phyloP scores from a whole-genome alignment of 768 basidiomycete species.

The Phanerochaete carnosa region DNA sequence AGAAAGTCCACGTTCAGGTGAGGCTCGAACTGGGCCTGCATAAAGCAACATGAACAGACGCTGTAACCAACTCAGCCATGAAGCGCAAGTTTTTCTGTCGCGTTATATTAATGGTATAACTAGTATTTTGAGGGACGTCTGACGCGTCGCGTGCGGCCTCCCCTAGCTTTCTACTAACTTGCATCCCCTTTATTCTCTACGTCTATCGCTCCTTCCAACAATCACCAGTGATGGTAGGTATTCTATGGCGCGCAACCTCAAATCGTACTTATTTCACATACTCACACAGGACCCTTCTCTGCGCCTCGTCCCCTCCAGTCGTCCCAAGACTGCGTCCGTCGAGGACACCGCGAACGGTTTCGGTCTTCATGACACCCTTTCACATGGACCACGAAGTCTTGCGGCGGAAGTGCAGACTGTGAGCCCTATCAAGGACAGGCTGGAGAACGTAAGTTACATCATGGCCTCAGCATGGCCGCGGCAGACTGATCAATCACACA shows the following conservation, averaged over 20 bases:
- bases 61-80: constrained; percentile 49
- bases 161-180: background rate
- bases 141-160: constrained; percentile 1
- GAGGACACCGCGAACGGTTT: constrained; percentile 67
- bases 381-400: constrained; percentile 80
- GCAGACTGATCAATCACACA: background rate
- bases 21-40: constrained; percentile 54
- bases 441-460: constrained; percentile 64
- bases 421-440: constrained; percentile 59
- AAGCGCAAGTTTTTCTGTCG: background rate
- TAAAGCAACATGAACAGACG: too few relatives aligned
- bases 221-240: background rate
- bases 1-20: constrained; percentile 40
- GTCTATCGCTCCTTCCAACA: background rate
- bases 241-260: background rate
- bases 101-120: background rate
- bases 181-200: background rate
- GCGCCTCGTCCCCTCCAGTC: constrained; percentile 57
- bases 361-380: constrained; percentile 86
- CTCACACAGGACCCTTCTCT: constrained; percentile 43
- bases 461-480: background rate
- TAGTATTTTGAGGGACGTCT: background rate
- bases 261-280: background rate
- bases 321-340: constrained; percentile 59
- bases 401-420: constrained; percentile 68